Evolutionary conservation across 805 yeast genomes (phyloP).

Genomic region (Diddensiella santjacobensis): DNA sequence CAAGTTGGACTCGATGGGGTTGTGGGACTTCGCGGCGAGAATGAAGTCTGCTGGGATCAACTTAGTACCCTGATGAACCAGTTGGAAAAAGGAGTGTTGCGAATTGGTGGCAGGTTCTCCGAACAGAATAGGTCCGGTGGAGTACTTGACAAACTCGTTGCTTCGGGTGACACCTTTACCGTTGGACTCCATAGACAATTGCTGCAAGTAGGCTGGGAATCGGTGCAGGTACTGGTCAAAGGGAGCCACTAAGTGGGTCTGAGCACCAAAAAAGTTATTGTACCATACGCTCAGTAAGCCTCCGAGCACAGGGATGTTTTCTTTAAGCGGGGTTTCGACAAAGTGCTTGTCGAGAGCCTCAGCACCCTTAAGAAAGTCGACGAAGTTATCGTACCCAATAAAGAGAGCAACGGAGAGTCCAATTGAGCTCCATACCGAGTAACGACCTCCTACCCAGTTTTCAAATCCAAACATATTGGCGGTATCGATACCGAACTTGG

Average conservation of each 20-base stretch:
- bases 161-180: slow-evolving; percentile 97
- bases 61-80: slow-evolving; percentile 98
- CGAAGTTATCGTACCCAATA: slow-evolving; percentile 94
- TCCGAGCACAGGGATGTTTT: slow-evolving; percentile 90
- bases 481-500: slow-evolving; percentile 95
- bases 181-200: slow-evolving; percentile 97
- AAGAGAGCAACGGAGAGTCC: slow-evolving; percentile 93
- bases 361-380: slow-evolving; percentile 90
- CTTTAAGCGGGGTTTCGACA: slow-evolving; percentile 72
- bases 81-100: slow-evolving; percentile 98
- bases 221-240: slow-evolving; percentile 98
- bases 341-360: slow-evolving; percentile 96
- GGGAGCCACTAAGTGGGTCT: slow-evolving; percentile 97
- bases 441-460: slow-evolving; percentile 99
- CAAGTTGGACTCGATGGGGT: slow-evolving; percentile 89
- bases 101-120: slow-evolving; percentile 99
- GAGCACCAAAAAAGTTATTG: slow-evolving; percentile 97
- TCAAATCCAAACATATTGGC: slow-evolving; percentile 98
- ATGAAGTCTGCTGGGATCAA: slow-evolving; percentile 96
- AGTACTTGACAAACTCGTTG: slow-evolving; percentile 85
- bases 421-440: slow-evolving; percentile 99
- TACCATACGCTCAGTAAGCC: slow-evolving; percentile 96
- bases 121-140: slow-evolving; percentile 91
- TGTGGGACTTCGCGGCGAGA: slow-evolving; percentile 95
- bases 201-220: slow-evolving; percentile 99